phyloP scores from a whole-genome alignment of 805 yeast species.

The Yamadazyma endophytica region DNA sequence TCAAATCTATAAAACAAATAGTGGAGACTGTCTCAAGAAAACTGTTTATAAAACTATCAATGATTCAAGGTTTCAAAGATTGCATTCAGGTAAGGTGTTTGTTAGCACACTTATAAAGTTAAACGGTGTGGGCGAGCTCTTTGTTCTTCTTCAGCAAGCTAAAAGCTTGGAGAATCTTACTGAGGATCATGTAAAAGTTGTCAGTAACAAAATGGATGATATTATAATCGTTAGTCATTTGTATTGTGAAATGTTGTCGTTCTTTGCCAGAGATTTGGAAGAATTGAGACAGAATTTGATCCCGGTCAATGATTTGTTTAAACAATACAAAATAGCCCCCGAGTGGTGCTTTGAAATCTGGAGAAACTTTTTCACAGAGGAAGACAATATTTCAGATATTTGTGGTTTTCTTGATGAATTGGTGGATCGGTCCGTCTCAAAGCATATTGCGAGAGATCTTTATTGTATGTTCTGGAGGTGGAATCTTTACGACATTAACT shows the following conservation, averaged over 20 bases:
- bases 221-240: slow-evolving; percentile 62
- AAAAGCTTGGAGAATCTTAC: slow-evolving; percentile 38
- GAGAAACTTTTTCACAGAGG: slow-evolving; percentile 46
- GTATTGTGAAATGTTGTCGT: slow-evolving; percentile 51
- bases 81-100: slow-evolving; percentile 47
- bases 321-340: slow-evolving; percentile 42
- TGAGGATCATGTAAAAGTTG: slow-evolving; percentile 58
- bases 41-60: slow-evolving; percentile 55
- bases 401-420: slow-evolving; percentile 10
- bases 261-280: slow-evolving; percentile 36
- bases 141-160: slow-evolving; percentile 55
- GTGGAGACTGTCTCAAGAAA: slow-evolving; percentile 55
- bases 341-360: slow-evolving; percentile 77
- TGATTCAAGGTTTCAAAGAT: slow-evolving; percentile 50
- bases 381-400: slow-evolving; percentile 1
- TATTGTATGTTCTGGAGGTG: slow-evolving; percentile 71
- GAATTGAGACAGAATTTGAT: slow-evolving; percentile 32
- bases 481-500: slow-evolving; percentile 66
- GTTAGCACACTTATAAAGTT: slow-evolving; percentile 41
- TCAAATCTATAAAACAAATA: slow-evolving; percentile 63
- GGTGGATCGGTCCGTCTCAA: slow-evolving; percentile 1
- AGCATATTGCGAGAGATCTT: slow-evolving; percentile 33
- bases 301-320: slow-evolving; percentile 37
- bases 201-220: slow-evolving; percentile 72
- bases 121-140: slow-evolving; percentile 56